These are phyloP conservation scores for Leptomonas seymouri DNA, from an alignment of 208 protist genomes.

Conservation along the genomic window DNA sequence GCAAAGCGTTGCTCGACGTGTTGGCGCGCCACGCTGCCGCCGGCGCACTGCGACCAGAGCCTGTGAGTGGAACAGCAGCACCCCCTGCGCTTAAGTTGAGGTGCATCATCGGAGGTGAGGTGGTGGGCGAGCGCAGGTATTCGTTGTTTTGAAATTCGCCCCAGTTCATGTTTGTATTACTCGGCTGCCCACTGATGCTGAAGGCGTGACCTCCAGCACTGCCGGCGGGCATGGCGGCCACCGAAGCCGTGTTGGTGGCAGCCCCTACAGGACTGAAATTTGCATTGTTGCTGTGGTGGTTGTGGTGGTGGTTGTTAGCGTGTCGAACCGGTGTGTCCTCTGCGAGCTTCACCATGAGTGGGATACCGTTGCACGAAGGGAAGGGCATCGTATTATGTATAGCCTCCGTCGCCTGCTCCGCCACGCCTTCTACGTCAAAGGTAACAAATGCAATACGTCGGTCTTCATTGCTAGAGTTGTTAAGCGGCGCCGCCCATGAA, in stretches of 20 bases:
- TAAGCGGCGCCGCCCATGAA: neutral
- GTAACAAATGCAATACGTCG: slow-evolving; percentile 63
- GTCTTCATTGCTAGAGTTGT: slow-evolving; percentile 17
- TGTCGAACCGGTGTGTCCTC: slow-evolving; percentile 56
- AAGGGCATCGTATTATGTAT: slow-evolving; percentile 84
- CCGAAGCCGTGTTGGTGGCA: neutral
- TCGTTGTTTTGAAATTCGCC: slow-evolving; percentile 16
- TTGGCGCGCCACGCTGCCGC: neutral
- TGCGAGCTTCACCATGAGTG: slow-evolving; percentile 85
- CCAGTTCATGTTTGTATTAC: slow-evolving; percentile 11
- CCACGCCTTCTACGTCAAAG: slow-evolving; percentile 47
- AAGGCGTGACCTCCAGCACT: neutral
- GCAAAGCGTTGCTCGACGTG: neutral
- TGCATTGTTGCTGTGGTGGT: neutral
- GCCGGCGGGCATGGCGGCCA: neutral
- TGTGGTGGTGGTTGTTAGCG: slow-evolving; percentile 10
- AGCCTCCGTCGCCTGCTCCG: slow-evolving; percentile 56
- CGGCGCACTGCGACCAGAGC: neutral
- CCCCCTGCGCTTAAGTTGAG: neutral
- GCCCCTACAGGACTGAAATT: neutral
- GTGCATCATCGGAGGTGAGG: slow-evolving; percentile 16
- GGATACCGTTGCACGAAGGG: slow-evolving; percentile 53
- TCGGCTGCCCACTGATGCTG: slow-evolving; percentile 2
- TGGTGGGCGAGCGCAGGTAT: slow-evolving; percentile 16
- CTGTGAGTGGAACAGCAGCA: neutral